A percentile compares a stretch with the other conserved stretches of the same genome.
Conservation (phyloP, 2,329 filamentous ascomycete species). For the Aspergillus brunneoviolaceus region DNA sequence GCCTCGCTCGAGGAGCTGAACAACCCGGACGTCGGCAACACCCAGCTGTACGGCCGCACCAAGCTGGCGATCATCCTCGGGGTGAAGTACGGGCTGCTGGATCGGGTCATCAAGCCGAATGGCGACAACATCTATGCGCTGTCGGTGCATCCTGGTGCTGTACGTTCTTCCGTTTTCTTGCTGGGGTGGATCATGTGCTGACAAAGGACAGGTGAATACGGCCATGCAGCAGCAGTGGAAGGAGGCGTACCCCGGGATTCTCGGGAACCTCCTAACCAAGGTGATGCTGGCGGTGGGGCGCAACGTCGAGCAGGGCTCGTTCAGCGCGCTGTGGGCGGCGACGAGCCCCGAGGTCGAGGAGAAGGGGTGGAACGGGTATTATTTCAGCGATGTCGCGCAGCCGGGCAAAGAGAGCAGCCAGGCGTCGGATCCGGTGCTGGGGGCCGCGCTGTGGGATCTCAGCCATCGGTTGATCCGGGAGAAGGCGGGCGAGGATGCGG, state of each 20-base stretch:
- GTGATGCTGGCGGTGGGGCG: constrained; percentile 38
- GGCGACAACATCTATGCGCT: constrained; percentile 44
- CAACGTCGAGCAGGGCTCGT: constrained; percentile 45
- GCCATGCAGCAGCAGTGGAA: constrained; percentile 50
- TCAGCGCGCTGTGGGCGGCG: constrained; percentile 46
- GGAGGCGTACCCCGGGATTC: constrained; percentile 45
- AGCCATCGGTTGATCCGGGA: constrained; percentile 42
- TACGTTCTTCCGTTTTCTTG: neutral
- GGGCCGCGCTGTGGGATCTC: constrained; percentile 42
- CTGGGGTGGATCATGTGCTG: neutral
- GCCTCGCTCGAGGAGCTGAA: constrained; percentile 47
- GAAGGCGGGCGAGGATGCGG: constrained; percentile 42
- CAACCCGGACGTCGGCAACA: constrained; percentile 33
- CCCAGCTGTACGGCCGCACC: constrained; percentile 42
- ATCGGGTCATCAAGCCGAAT: constrained; percentile 45
- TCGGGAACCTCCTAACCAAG: constrained; percentile 40
- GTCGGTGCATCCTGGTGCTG: constrained; percentile 43
- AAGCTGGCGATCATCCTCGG: constrained; percentile 48
- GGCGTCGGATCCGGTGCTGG: constrained; percentile 42
- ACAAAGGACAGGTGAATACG: constrained; percentile 40
- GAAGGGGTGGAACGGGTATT: constrained; percentile 45
- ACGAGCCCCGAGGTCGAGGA: constrained; percentile 45
- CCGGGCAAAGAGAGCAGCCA: constrained; percentile 42
- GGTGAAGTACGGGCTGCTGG: constrained; percentile 43
- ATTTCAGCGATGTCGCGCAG: constrained; percentile 43